These are phyloP conservation scores for Fusarium protoensiforme DNA, from an alignment of 2,329 filamentous ascomycete species.

Conservation along the genomic window DNA sequence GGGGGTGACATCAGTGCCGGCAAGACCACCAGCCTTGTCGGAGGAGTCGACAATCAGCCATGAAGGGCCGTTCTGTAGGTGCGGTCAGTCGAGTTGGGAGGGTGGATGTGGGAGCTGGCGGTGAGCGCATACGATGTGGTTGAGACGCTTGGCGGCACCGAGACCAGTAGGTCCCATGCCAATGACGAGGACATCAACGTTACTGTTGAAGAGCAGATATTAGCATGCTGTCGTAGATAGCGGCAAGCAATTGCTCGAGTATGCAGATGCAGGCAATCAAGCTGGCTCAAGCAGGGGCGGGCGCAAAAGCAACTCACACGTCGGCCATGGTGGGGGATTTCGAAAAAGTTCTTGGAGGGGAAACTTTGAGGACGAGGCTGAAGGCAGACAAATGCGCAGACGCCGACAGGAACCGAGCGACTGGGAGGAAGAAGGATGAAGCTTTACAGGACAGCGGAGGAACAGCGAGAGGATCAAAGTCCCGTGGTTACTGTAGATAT, in stretches of 20 bases:
- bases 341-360: conserved; percentile 25
- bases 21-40: conserved; percentile 93
- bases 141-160: conserved; percentile 96
- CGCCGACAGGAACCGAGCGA: conserved; percentile 31
- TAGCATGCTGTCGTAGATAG: conserved; percentile 19
- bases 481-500: conserved; percentile 45
- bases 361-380: conserved; percentile 12
- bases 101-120: conserved; percentile 44
- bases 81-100: conserved; percentile 38
- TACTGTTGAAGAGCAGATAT: conserved; percentile 61
- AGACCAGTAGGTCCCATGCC: conserved; percentile 97
- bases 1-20: conserved; percentile 92
- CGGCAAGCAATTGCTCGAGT: not conserved
- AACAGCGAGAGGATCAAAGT: conserved; percentile 40
- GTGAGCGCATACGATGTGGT: conserved; percentile 83
- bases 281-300: conserved; percentile 12
- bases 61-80: conserved; percentile 81
- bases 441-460: conserved; percentile 40
- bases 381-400: conserved; percentile 33
- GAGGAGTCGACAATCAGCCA: conserved; percentile 97
- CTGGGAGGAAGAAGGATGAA: conserved; percentile 32
- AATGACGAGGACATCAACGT: conserved; percentile 97
- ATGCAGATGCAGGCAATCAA: conserved; percentile 5
- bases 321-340: conserved; percentile 53
- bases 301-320: conserved; percentile 48